Conservation (phyloP, 2,329 filamentous ascomycete genomes). For the Fusarium pseudograminearum region DNA sequence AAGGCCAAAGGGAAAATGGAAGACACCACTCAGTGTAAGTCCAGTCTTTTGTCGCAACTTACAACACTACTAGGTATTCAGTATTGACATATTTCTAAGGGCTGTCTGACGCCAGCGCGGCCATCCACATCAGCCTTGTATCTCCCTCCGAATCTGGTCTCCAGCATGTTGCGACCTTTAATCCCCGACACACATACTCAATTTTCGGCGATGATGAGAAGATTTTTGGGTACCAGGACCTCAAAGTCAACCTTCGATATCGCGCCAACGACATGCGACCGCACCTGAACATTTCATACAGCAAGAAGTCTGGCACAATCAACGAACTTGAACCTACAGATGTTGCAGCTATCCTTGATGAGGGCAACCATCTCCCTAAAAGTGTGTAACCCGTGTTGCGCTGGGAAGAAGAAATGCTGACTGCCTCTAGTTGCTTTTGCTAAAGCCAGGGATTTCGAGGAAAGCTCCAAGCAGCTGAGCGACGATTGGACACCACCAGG, state of each 20-base stretch:
- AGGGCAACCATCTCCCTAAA: constrained; percentile 75
- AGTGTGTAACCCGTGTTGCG: constrained; percentile 59
- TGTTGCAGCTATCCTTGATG: constrained; percentile 71
- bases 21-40: constrained; percentile 53
- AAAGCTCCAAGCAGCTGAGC: constrained; percentile 61
- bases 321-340: constrained; percentile 78
- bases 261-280: constrained; percentile 81
- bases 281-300: constrained; percentile 76
- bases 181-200: constrained; percentile 88
- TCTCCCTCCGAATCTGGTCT: constrained; percentile 61
- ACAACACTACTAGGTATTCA: background rate
- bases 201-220: constrained; percentile 94
- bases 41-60: constrained; percentile 6
- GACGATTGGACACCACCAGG: constrained; percentile 79
- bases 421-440: constrained; percentile 71
- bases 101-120: constrained; percentile 71
- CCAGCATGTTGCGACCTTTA: constrained; percentile 75
- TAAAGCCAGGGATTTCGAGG: constrained; percentile 71
- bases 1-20: constrained; percentile 43
- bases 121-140: constrained; percentile 71
- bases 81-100: constrained; percentile 56
- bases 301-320: constrained; percentile 76
- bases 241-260: constrained; percentile 79
- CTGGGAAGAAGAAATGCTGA: constrained; percentile 21
- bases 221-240: constrained; percentile 89